Evolutionary conservation across 495 filamentous ascomycete genomes (phyloP), one percentile per base, ranked within the genome.

Genomic region (Physcia stellaris): DNA sequence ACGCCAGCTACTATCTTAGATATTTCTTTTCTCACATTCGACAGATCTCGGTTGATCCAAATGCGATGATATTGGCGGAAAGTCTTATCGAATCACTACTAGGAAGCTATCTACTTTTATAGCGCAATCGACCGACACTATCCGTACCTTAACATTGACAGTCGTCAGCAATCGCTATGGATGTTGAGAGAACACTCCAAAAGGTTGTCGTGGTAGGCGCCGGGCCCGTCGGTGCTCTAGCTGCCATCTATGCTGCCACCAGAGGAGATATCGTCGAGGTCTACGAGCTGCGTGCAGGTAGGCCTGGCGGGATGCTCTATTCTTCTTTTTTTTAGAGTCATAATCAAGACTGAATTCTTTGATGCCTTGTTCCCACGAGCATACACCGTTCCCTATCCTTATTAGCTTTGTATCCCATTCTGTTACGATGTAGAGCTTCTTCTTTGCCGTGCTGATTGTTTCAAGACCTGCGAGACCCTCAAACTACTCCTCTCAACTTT

Each of bases 221-320:
- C 21, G 90, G 90, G 1, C 90, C 90, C 0, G 90, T 96, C 11
- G 90, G 90, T 3, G 81, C 87, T 6, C 66, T 99, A 19, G 84
- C 88, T 6, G 90, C 86, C 13, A 63, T 99, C 9, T 99, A 96
- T 61, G 87, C 90, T 36, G 87, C 86, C 1, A 68, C 77, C 43
- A 65, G 86, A 51, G 87, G 84, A 24, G 74, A 93, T 54, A 65
- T 87, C 50, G 90, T 99, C 4, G 85, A 95, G 53, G 67, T 99
- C 40, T 99, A 96, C 59, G 90, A 99, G 56, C 63, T 96, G 43
- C 74, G 90, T 50, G 77, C 77, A 63, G 88, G 88, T 94, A 66
- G 55, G 82, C 60, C 31, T 19, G 17, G 2, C 24, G 20, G 23
- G 1, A 24, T 13, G 9, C 45, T 37, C 9, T 33, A 21, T 43